Conservation (phyloP, 2,329 filamentous ascomycete species). For the Fusarium protoensiforme region DNA sequence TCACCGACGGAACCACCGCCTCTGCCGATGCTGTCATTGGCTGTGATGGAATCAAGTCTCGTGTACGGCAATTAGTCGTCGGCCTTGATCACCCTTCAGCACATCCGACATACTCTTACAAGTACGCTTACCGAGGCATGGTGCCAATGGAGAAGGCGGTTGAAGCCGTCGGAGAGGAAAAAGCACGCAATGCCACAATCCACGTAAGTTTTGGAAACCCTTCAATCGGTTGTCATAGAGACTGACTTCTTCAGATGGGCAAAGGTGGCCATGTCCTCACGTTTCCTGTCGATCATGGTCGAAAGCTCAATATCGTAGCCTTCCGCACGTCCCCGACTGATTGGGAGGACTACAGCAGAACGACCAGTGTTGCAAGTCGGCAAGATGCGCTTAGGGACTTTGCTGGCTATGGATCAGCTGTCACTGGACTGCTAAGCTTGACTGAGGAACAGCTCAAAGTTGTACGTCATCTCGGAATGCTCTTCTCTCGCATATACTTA, state of each 20-base stretch:
- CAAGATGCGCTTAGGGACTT: constrained; percentile 51
- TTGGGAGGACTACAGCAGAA: constrained; percentile 40
- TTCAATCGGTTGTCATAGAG: too few species aligned
- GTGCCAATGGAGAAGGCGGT: constrained; percentile 63
- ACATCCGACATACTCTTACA: constrained; percentile 60
- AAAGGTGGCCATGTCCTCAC: constrained; percentile 66
- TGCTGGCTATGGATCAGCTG: constrained; percentile 45
- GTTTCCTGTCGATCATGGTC: constrained; percentile 66
- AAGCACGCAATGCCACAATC: constrained; percentile 45
- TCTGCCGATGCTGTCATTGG: constrained; percentile 61
- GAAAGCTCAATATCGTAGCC: constrained; percentile 66
- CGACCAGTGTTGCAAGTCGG: constrained; percentile 32
- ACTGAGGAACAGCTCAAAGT: constrained; percentile 41
- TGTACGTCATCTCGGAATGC: constrained; percentile 12
- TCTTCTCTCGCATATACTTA: neutral
- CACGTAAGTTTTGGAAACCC: constrained; percentile 23
- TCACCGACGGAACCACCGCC: constrained; percentile 53
- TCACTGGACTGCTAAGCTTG: constrained; percentile 45
- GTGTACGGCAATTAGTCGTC: constrained; percentile 60
- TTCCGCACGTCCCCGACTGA: constrained; percentile 47
- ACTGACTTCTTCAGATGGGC: constrained; percentile 47
- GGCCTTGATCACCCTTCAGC: constrained; percentile 52
- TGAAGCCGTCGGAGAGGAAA: constrained; percentile 56
- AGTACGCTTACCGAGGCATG: constrained; percentile 66
- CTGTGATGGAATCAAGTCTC: constrained; percentile 73